Conservation (phyloP, 2,329 filamentous ascomycete genomes). For the Chaetomiaceae sp. region DNA sequence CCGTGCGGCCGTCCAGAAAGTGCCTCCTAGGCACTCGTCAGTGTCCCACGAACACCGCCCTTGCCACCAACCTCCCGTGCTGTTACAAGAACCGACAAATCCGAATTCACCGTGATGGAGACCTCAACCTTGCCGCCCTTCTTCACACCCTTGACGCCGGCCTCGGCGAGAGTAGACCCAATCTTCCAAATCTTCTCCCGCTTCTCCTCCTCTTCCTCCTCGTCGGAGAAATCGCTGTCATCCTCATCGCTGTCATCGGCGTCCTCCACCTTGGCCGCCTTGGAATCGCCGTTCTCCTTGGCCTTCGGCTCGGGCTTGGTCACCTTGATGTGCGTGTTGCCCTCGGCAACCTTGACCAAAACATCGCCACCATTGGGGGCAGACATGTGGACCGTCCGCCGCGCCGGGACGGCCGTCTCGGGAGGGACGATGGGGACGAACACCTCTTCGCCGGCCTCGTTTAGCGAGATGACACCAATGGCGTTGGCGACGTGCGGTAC, state of each 20-base stretch:
- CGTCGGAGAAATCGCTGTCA: constrained; percentile 55
- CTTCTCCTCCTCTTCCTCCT: constrained; percentile 77
- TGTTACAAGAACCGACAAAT: constrained; percentile 75
- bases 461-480: constrained; percentile 74
- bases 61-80: constrained; percentile 83
- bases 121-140: constrained; percentile 90
- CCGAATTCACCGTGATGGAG: constrained; percentile 79
- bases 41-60: constrained; percentile 68
- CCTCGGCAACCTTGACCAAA: constrained; percentile 83
- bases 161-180: constrained; percentile 76
- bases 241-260: constrained; percentile 63
- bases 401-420: constrained; percentile 85
- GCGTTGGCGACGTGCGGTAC: constrained; percentile 86
- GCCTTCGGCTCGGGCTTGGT: constrained; percentile 79
- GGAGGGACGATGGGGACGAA: constrained; percentile 79
- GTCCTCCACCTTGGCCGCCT: constrained; percentile 55
- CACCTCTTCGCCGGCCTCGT: constrained; percentile 52
- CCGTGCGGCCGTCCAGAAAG: not conserved
- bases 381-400: constrained; percentile 74
- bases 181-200: constrained; percentile 92
- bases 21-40: constrained; percentile 33
- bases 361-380: constrained; percentile 83
- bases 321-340: constrained; percentile 85
- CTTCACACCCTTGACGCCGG: constrained; percentile 76
- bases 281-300: constrained; percentile 56